A percentile compares a stretch with the other conserved stretches of the same genome.
These are phyloP conservation scores for Botrytis cinerea DNA, from an alignment of 2,329 filamentous ascomycete species.

Conservation along the genomic window DNA sequence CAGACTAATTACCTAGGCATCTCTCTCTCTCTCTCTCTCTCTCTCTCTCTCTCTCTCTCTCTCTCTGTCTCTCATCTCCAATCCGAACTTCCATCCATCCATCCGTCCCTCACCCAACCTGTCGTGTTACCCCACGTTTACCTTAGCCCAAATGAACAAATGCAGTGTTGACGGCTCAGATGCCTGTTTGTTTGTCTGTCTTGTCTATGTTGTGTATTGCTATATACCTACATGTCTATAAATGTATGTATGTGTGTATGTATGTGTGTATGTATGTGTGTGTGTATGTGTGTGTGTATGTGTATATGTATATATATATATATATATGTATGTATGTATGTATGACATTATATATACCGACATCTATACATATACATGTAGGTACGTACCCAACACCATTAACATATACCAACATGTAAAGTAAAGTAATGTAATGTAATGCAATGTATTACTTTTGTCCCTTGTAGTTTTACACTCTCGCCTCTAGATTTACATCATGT, in stretches of 20 bases:
- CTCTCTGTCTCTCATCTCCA: background rate
- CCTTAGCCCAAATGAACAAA: no score
- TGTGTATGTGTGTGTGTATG: background rate
- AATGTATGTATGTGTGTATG: background rate
- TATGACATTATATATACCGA: background rate
- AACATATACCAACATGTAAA: background rate
- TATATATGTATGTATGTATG: background rate
- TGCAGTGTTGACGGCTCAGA: background rate
- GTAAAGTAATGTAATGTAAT: background rate
- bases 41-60: background rate
- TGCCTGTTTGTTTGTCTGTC: background rate
- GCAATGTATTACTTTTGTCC: background rate
- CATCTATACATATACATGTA: background rate
- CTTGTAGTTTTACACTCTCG: background rate
- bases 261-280: no score
- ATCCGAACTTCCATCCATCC: background rate
- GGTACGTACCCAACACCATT: background rate
- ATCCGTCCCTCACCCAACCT: background rate
- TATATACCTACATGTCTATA: no score
- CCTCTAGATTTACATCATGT: background rate
- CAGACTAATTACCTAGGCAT: background rate
- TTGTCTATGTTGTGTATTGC: background rate
- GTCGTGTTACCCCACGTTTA: slow-evolving; percentile 1
- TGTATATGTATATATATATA: rapidly evolving
- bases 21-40: background rate